A percentile compares a stretch with the other conserved stretches of the same genome.
Evolutionary conservation across 495 filamentous ascomycete genomes (phyloP).

Genomic region (Usnea hakonensis): DNA sequence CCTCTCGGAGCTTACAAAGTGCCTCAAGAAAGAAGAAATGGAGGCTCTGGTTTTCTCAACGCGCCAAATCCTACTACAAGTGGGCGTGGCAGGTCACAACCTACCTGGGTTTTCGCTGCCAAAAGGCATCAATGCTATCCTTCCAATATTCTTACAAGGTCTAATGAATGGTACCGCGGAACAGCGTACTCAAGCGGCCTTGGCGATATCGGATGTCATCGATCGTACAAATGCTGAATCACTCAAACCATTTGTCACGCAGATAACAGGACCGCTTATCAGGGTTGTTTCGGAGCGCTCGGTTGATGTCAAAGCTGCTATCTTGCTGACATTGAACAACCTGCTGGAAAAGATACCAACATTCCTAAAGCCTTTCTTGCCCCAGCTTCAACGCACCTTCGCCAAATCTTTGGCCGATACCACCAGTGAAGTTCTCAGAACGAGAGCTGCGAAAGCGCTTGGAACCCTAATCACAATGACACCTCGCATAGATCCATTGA

Average conservation of each 20-base stretch:
- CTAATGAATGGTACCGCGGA: conserved; percentile 91
- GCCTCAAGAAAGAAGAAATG: conserved; percentile 96
- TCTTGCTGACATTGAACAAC: conserved; percentile 89
- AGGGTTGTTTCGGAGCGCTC: conserved; percentile 94
- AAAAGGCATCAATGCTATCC: conserved; percentile 93
- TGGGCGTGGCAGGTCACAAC: conserved; percentile 78
- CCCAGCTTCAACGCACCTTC: conserved; percentile 93
- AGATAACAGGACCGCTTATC: conserved; percentile 95
- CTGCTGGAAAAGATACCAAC: conserved; percentile 93
- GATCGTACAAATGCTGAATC: conserved; percentile 79
- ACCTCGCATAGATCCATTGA: conserved; percentile 87
- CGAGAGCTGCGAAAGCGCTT: conserved; percentile 87
- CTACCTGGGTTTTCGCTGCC: conserved; percentile 86
- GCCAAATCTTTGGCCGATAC: conserved; percentile 91
- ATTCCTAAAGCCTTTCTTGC: conserved; percentile 92
- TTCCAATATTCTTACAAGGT: conserved; percentile 96
- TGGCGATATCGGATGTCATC: conserved; percentile 91
- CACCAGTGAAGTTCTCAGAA: conserved; percentile 79
- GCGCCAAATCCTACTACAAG: conserved; percentile 71
- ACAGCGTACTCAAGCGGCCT: conserved; percentile 81
- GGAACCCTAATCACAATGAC: conserved; percentile 95
- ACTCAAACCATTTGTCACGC: conserved; percentile 87
- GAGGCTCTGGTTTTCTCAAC: conserved; percentile 84
- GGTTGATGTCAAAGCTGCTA: conserved; percentile 88
- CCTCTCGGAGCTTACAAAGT: conserved; percentile 76